These are phyloP conservation scores for Neurospora tetrasperma DNA, from an alignment of 495 filamentous ascomycete genomes.

Conservation along the genomic window DNA sequence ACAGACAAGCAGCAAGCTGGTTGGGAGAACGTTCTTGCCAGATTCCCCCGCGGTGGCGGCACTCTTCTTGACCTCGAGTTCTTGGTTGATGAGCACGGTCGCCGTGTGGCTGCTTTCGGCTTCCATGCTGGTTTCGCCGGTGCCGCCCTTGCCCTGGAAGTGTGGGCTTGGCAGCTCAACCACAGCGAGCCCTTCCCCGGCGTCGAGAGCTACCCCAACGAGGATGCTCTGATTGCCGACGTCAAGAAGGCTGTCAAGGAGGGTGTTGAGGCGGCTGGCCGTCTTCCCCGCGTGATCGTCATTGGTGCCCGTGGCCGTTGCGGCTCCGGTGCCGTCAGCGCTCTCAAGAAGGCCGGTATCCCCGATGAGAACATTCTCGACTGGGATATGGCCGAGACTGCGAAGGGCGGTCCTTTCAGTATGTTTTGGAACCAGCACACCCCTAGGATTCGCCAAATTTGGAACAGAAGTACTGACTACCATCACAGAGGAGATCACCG, in stretches of 20 bases:
- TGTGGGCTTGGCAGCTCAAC: constrained; percentile 80
- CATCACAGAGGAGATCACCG: constrained; percentile 57
- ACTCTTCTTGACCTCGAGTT: constrained; percentile 88
- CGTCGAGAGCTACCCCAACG: constrained; percentile 66
- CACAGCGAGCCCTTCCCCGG: constrained; percentile 57
- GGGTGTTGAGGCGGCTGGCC: constrained; percentile 57
- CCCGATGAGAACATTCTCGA: constrained; percentile 63
- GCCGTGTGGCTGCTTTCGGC: constrained; percentile 64
- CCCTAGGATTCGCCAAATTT: too few species aligned
- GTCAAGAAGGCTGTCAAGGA: constrained; percentile 62
- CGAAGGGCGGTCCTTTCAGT: constrained; percentile 68
- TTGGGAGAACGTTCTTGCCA: constrained; percentile 71
- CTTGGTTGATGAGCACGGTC: constrained; percentile 65
- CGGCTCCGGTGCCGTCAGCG: constrained; percentile 73
- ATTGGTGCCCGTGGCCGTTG: constrained; percentile 73
- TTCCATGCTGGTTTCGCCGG: constrained; percentile 78
- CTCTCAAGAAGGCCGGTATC: constrained; percentile 67
- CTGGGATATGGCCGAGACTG: constrained; percentile 94
- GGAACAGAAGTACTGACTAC: constrained; percentile 1
- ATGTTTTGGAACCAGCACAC: constrained; percentile 2
- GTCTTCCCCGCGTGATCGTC: constrained; percentile 44
- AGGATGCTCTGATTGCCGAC: constrained; percentile 59
- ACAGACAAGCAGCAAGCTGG: constrained; percentile 79
- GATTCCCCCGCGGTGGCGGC: constrained; percentile 75
- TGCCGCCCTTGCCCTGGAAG: constrained; percentile 70